phyloP scores from a whole-genome alignment of 164 flowering plant species.

The Paratinospora sagittata region DNA sequence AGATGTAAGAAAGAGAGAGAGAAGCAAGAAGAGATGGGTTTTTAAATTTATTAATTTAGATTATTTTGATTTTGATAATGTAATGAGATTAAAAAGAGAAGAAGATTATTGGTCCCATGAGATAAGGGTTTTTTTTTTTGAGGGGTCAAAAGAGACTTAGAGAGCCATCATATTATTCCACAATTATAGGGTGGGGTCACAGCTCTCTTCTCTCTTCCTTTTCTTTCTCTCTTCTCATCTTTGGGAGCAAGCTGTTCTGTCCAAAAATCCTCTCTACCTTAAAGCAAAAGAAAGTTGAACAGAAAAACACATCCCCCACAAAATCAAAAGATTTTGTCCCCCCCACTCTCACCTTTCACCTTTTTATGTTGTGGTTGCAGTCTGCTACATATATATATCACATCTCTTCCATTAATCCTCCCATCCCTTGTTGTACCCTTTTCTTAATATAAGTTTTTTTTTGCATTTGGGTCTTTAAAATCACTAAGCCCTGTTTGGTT shows the following conservation, averaged over 20 bases:
- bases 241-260: conserved; percentile 4
- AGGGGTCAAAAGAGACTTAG: conserved; percentile 15
- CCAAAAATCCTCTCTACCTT: conserved; percentile 1
- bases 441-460: neutral
- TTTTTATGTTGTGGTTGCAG: conserved; percentile 7
- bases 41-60: neutral
- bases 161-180: conserved; percentile 21
- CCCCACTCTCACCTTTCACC: conserved; percentile 8
- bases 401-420: neutral
- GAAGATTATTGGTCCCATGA: neutral
- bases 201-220: neutral
- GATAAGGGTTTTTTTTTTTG: conserved; percentile 1
- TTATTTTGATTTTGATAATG: neutral
- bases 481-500: too few relatives aligned
- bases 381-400: neutral
- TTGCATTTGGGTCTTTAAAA: neutral
- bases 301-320: conserved; percentile 14
- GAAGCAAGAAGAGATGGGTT: neutral
- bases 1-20: too few relatives aligned
- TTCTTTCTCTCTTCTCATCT: conserved; percentile 1
- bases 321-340: conserved; percentile 17
- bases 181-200: conserved; percentile 19
- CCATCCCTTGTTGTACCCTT: neutral
- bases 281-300: neutral
- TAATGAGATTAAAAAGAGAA: conserved; percentile 1